Evolutionary conservation across 2,329 filamentous ascomycete species (phyloP), one percentile per base, ranked within the genome.

Genomic region (Calonectria pseudoturangicola): DNA sequence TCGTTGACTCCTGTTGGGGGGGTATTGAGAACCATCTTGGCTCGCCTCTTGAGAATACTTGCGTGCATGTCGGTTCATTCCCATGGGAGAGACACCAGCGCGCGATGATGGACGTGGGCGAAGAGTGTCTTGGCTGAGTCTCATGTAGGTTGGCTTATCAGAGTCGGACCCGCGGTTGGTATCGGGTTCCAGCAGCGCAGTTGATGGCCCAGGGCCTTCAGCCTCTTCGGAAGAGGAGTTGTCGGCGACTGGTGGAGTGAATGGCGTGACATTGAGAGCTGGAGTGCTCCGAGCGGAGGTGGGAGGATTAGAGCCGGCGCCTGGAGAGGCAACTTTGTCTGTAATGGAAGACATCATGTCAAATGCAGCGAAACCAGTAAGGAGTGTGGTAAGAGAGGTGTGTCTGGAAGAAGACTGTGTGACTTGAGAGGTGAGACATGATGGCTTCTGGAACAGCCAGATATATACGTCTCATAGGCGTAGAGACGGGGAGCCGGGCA

Each of bases 211-310:
- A 54, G 66, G 76, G 64, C 66, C 70, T 41, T 58, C 64, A 15
- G 64, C 66, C 36, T 79, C 76, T 41, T 70, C 71, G 13, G 73
- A 68, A 13, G 62, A 66, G 27, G 51, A 39, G 30, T 41, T 58
- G 15, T 70, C 62, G 47, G 25, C 33, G 27, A 60, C 54, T 4
- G 78, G 78, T 30, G 78, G 75, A 30, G 28, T 73, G 9, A 75
- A 80, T 33, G 72, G 69, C 2, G 73, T 69, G 18, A 66, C 50
- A 43, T 74, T 76, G 33, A 58, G 65, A 58, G 76, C 77, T 50
- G 78, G 77, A 39, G 78, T 80, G 39, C 78, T 80, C 65, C 75
- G 78, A 72, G 78, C 70, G 43, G 77, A 80, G 36, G 73, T 77
- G 36, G 25, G 71, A 43, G 58, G 71, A 28, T 69, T 71, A 8